These are phyloP conservation scores for Claviceps sp. DNA, from an alignment of 2,329 filamentous ascomycete genomes.

Conservation along the genomic window DNA sequence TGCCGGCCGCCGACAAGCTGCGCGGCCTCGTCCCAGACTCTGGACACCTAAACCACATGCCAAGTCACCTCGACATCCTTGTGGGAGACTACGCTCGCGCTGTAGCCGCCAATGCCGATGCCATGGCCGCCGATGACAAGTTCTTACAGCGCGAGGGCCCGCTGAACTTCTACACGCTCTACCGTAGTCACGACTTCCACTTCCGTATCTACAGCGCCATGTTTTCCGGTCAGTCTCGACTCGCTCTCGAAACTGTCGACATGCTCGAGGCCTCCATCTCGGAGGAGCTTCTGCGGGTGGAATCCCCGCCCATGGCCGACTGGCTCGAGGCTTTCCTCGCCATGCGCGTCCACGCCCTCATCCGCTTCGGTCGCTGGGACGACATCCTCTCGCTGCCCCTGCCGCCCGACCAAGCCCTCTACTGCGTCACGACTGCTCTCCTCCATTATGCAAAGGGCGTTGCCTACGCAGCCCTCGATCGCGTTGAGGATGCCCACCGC, in stretches of 20 bases:
- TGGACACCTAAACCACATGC: slow-evolving; percentile 65
- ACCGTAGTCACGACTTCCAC: slow-evolving; percentile 62
- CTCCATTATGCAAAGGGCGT: slow-evolving; percentile 55
- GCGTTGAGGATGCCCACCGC: slow-evolving; percentile 38
- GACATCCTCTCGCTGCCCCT: slow-evolving; percentile 45
- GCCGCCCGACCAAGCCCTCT: slow-evolving; percentile 46
- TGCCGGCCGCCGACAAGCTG: slow-evolving; percentile 47
- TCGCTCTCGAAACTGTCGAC: slow-evolving; percentile 47
- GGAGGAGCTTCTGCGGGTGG: slow-evolving; percentile 46
- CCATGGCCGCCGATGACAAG: slow-evolving; percentile 54
- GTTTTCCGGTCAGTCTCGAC: slow-evolving; percentile 53
- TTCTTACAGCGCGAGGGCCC: slow-evolving; percentile 46
- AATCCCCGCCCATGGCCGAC: slow-evolving; percentile 63
- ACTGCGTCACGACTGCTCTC: slow-evolving; percentile 57
- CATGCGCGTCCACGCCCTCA: slow-evolving; percentile 53
- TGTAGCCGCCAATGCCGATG: slow-evolving; percentile 52
- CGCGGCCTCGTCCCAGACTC: slow-evolving; percentile 54
- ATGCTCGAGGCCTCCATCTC: slow-evolving; percentile 50
- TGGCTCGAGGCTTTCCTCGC: slow-evolving; percentile 62
- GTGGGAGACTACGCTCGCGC: slow-evolving; percentile 57
- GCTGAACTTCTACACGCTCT: slow-evolving; percentile 64
- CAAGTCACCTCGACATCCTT: slow-evolving; percentile 61
- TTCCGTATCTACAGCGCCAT: slow-evolving; percentile 66
- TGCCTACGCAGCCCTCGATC: slow-evolving; percentile 46
- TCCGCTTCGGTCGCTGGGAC: slow-evolving; percentile 62